These are phyloP conservation scores for Isatis lusitanica DNA, from an alignment of 441 rosid genomes.

Conservation along the genomic window DNA sequence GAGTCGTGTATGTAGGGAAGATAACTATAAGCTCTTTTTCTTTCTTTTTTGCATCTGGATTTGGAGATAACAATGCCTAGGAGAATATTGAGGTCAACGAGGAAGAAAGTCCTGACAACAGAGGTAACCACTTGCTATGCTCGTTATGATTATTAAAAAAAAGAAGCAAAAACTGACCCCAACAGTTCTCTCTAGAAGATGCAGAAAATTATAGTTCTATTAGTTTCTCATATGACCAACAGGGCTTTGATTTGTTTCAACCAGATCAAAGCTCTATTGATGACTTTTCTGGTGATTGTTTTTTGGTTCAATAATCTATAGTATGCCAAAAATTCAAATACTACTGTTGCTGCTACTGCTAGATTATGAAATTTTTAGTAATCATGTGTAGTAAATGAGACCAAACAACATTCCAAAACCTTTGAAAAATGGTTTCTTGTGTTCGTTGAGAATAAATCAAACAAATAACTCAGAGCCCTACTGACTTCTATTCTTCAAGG, in stretches of 20 bases:
- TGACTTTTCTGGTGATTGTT: background rate
- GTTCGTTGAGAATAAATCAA: conserved; percentile 10
- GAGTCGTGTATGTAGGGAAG: conserved; percentile 13
- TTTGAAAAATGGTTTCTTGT: conserved; percentile 2
- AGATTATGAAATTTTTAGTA: background rate
- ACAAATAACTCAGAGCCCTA: conserved; percentile 4
- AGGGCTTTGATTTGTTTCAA: conserved; percentile 9
- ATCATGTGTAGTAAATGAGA: conserved; percentile 4
- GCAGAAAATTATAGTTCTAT: background rate
- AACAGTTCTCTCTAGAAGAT: background rate
- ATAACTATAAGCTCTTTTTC: background rate
- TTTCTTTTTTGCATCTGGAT: conserved; percentile 12
- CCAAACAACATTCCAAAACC: conserved; percentile 16
- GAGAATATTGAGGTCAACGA: conserved; percentile 10
- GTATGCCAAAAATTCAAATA: background rate
- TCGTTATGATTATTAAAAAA: background rate
- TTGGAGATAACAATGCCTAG: conserved; percentile 4
- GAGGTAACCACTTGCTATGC: conserved; percentile 19
- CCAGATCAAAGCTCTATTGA: conserved; percentile 5
- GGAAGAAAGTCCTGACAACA: background rate
- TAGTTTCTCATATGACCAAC: background rate
- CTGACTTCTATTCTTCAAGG: conserved; percentile 17
- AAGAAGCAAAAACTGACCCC: background rate
- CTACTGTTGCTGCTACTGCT: background rate
- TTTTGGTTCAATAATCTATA: background rate